phyloP scores from a whole-genome alignment of 2,329 filamentous ascomycete species.

The Cladosporium halotolerans region DNA sequence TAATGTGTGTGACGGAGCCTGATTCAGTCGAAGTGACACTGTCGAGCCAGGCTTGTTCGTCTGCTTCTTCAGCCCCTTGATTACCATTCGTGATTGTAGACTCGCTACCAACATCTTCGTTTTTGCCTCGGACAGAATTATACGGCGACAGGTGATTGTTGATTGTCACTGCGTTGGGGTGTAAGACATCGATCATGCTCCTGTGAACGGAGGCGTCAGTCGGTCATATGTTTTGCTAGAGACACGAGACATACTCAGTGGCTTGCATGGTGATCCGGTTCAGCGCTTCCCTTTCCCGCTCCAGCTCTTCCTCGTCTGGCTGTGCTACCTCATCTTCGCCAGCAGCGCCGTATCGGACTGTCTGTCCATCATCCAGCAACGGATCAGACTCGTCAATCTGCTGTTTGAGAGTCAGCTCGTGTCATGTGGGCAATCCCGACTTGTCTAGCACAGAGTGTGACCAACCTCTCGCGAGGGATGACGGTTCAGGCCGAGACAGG shows the following conservation, averaged over 20 bases:
- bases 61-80: constrained; percentile 15
- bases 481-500: constrained; percentile 42
- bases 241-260: constrained; percentile 35
- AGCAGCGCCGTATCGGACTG: constrained; percentile 41
- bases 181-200: constrained; percentile 46
- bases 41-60: constrained; percentile 29
- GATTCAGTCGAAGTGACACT: constrained; percentile 22
- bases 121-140: constrained; percentile 12
- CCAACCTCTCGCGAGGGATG: constrained; percentile 41
- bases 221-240: constrained; percentile 6
- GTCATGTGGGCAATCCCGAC: background rate
- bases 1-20: constrained; percentile 19
- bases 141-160: constrained; percentile 16
- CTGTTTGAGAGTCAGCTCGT: constrained; percentile 25
- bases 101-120: constrained; percentile 1
- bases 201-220: constrained; percentile 24
- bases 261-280: constrained; percentile 46
- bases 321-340: constrained; percentile 33
- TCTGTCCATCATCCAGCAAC: constrained; percentile 40
- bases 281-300: constrained; percentile 42
- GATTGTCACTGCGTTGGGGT: constrained; percentile 34
- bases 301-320: constrained; percentile 44
- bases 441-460: constrained; percentile 12
- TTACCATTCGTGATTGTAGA: constrained; percentile 1
- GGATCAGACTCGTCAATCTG: constrained; percentile 42